A percentile compares a stretch with the other conserved stretches of the same genome.
Conservation (phyloP, 2,329 filamentous ascomycete species). For the Penicillium sp. region DNA sequence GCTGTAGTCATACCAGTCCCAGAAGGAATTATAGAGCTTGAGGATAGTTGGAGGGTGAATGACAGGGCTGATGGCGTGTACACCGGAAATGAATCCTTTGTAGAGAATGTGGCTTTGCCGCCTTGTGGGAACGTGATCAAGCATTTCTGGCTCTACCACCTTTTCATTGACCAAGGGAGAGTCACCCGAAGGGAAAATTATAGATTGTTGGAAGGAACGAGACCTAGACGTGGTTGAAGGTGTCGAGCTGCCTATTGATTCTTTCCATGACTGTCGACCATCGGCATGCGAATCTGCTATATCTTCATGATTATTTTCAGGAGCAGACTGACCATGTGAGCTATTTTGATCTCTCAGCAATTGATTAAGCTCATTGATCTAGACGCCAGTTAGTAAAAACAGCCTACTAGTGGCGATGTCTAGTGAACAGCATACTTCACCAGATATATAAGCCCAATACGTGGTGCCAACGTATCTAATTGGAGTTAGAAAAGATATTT, state of each 20-base stretch:
- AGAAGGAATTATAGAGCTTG: conserved; percentile 37
- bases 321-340: conserved; percentile 23
- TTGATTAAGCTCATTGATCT: conserved; percentile 41
- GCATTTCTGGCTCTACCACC: conserved; percentile 33
- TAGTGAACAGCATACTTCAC: conserved; percentile 28
- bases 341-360: conserved; percentile 36
- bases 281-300: conserved; percentile 13
- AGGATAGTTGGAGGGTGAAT: conserved; percentile 38
- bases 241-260: conserved; percentile 13
- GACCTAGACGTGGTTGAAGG: conserved; percentile 12
- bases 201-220: conserved; percentile 30
- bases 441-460: conserved; percentile 40
- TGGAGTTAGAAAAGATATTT: conserved; percentile 1
- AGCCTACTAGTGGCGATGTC: neutral
- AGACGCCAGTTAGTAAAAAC: neutral
- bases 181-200: conserved; percentile 32
- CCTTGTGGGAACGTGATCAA: conserved; percentile 36
- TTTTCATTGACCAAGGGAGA: conserved; percentile 29
- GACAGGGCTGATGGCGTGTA: conserved; percentile 41
- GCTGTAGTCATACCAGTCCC: conserved; percentile 39
- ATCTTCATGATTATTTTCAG: conserved; percentile 20
- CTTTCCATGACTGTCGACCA: conserved; percentile 17
- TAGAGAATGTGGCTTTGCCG: conserved; percentile 41
- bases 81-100: conserved; percentile 40
- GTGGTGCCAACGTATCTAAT: conserved; percentile 40